Evolutionary conservation across 2,329 filamentous ascomycete genomes (phyloP).

Genomic region (Dryadomyces quercivorus): DNA sequence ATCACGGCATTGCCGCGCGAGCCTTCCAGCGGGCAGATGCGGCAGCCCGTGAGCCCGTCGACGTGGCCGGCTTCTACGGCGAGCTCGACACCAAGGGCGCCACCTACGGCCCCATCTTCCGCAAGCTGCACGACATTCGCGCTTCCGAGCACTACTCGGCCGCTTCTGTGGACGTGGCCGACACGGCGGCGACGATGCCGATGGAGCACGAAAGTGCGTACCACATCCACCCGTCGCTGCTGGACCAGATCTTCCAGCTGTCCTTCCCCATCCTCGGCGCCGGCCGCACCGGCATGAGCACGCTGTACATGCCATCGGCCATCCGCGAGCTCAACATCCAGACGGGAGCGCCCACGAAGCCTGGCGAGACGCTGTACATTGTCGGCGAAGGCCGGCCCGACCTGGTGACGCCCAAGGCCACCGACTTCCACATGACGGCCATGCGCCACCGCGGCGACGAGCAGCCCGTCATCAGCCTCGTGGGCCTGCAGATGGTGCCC

Average conservation of each 20-base stretch:
- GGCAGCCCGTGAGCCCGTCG: constrained; percentile 13
- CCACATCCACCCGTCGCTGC: constrained; percentile 24
- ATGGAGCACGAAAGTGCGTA: constrained; percentile 20
- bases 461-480: constrained; percentile 20
- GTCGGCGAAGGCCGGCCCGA: constrained; percentile 11
- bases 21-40: constrained; percentile 13
- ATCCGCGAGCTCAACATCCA: constrained; percentile 13
- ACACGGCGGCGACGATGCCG: constrained; percentile 27
- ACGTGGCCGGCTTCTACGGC: constrained; percentile 30
- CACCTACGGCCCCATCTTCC: constrained; percentile 38
- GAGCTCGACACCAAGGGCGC: constrained; percentile 32
- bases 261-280: constrained; percentile 27
- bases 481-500: constrained; percentile 26
- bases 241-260: constrained; percentile 28
- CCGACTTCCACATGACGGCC: constrained; percentile 19
- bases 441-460: constrained; percentile 15
- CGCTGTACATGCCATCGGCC: constrained; percentile 29
- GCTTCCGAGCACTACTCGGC: constrained; percentile 18
- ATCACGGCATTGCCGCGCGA: constrained; percentile 19
- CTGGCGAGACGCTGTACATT: constrained; percentile 23
- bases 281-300: constrained; percentile 18
- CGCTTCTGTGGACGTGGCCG: constrained; percentile 23
- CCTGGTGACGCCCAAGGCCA: constrained; percentile 24
- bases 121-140: constrained; percentile 33
- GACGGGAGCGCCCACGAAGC: constrained; percentile 20